phyloP scores from a whole-genome alignment of 805 yeast genomes.

The Candida montana region DNA sequence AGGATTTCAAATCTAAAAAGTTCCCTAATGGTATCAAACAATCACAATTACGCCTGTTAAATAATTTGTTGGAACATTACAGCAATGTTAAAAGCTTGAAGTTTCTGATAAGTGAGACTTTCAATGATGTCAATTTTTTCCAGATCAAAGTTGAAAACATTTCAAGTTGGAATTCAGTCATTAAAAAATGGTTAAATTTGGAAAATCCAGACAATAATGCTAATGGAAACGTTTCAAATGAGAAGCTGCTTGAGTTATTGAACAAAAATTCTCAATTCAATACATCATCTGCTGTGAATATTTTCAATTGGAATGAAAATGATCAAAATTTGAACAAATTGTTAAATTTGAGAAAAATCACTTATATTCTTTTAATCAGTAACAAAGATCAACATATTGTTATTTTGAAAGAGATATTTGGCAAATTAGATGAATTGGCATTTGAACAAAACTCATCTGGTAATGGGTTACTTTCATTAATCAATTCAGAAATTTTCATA shows the following conservation, averaged over 20 bases:
- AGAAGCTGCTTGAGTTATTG: constrained; percentile 49
- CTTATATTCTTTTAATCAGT: constrained; percentile 58
- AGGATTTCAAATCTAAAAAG: constrained; percentile 44
- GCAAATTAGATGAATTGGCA: constrained; percentile 38
- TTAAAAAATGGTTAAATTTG: constrained; percentile 56
- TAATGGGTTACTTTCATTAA: constrained; percentile 27
- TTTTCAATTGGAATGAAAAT: constrained; percentile 72
- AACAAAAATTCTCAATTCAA: constrained; percentile 37
- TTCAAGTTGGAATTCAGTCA: constrained; percentile 47
- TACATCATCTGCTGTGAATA: constrained; percentile 40
- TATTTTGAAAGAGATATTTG: constrained; percentile 43
- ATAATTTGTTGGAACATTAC: constrained; percentile 21
- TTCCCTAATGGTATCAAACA: constrained; percentile 34
- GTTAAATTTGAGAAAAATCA: constrained; percentile 52
- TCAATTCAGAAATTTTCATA: constrained; percentile 40
- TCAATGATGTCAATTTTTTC: constrained; percentile 59
- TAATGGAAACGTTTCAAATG: constrained; percentile 27
- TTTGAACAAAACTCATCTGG: constrained; percentile 11
- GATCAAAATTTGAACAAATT: constrained; percentile 48
- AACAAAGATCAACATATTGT: constrained; percentile 51
- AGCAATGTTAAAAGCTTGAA: constrained; percentile 56
- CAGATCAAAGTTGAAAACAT: constrained; percentile 25
- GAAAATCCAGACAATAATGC: constrained; percentile 32
- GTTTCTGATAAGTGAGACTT: constrained; percentile 52
- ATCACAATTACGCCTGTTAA: constrained; percentile 41